Base-by-base conservation (phyloP, 2,329 filamentous ascomycete genomes). In the Ascochyta clinopodiicola region DNA sequence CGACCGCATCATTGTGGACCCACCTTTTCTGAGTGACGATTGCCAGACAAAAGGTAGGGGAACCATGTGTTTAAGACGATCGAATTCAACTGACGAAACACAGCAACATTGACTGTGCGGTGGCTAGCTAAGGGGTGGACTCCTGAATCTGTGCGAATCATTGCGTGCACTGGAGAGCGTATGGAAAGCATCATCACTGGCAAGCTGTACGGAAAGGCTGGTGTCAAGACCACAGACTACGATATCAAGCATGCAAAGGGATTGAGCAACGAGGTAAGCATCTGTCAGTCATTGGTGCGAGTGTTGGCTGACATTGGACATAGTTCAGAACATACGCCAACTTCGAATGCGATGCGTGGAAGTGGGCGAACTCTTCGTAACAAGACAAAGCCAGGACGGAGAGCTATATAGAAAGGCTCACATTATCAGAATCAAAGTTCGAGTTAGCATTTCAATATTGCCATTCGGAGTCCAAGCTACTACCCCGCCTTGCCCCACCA, bases 11-110 rank as follows among this genome's bases (percentile, higher is more conserved):
- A 88, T 93, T 50, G 85, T 84, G 63, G 91, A 95, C 69, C 91
- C 91, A 8, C 91, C 91, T 0, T 94, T 94, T 71, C 79, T 94
- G 32, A 91, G 86, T 71, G 84, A 89, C 59, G 89, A 94, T 68
- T 94, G 90, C 71, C 89, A 94, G 72, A 91, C 89, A 0, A 92
- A 92, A 79, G 80, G 88, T 89, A 64, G 13, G 15, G 48, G 24
- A 2, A 22, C 6, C 2, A 12, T 22, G 13, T 12, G 3, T 7
- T 5, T 2, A 17, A 38, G 21, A 12, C 13, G 4, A 25, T 6
- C 1, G 24, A 7, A 0, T 4, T 17, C 34, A 27, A 38, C 63
- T 68, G 44, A 67, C 60, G 9, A 43, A n/a, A 25, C 15, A 17
- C 46, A 90, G 88, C 85, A 58, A 90, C 90, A 8, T 75, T 93